Evolutionary conservation across 139 green algal genomes (phyloP).

Genomic region (Tetratostichococcus sp.): DNA sequence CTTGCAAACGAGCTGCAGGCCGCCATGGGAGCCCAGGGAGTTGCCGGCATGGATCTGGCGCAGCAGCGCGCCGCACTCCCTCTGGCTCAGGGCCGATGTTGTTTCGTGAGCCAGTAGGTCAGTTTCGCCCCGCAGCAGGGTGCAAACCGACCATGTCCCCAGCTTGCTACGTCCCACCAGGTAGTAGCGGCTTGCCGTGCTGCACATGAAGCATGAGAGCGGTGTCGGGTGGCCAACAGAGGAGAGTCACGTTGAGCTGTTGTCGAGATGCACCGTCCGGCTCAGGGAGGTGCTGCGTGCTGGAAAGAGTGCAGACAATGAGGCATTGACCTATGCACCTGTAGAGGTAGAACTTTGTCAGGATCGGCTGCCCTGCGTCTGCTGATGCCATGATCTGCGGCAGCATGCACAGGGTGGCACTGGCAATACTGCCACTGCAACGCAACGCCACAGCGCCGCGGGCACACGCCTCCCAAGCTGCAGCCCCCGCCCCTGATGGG

Average conservation of each 20-base stretch:
- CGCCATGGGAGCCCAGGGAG: conserved; percentile 21
- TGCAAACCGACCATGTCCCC: conserved; percentile 35
- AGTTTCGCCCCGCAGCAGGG: conserved; percentile 35
- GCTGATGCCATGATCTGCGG: background rate
- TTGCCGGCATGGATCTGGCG: conserved; percentile 44
- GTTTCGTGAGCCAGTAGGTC: conserved; percentile 52
- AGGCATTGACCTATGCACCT: no score
- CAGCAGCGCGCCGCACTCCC: conserved; percentile 47
- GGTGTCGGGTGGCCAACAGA: no score
- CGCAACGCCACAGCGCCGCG: no score
- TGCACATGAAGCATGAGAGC: background rate
- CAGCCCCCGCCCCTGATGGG: no score
- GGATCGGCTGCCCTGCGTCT: background rate
- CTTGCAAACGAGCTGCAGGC: conserved; percentile 50
- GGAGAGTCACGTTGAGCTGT: no score
- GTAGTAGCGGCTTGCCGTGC: conserved; percentile 22
- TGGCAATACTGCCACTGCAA: background rate
- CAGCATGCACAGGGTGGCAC: no score
- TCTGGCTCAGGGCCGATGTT: conserved; percentile 42
- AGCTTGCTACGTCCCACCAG: conserved; percentile 52
- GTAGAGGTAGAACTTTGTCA: background rate
- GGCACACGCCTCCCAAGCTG: no score
- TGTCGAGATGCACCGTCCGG: no score
- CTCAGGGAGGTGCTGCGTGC: no score
- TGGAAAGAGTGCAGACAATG: no score